Conservation (phyloP, 2,329 filamentous ascomycete species). For the Epichloe brachyelytri region DNA sequence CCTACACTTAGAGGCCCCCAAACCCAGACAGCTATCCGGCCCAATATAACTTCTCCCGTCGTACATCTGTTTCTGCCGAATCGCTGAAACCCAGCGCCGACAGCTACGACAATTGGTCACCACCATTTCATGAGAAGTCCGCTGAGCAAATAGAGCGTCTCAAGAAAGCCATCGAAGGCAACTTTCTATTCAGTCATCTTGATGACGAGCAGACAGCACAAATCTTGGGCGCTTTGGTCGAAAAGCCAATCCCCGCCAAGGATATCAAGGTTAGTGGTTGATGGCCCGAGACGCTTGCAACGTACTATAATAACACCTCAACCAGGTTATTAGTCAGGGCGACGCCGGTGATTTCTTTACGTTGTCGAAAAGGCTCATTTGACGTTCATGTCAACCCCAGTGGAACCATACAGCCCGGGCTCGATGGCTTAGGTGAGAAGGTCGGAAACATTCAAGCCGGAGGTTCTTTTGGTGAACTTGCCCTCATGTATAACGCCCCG, state of each 20-base stretch:
- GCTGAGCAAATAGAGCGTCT: conserved; percentile 69
- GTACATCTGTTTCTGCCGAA: conserved; percentile 93
- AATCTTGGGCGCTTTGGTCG: conserved; percentile 79
- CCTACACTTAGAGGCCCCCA: conserved; percentile 35
- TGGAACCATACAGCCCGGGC: conserved; percentile 66
- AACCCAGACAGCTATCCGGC: conserved; percentile 64
- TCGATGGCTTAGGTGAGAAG: conserved; percentile 69
- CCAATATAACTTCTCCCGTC: conserved; percentile 86
- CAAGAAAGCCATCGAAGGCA: conserved; percentile 68
- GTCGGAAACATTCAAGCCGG: conserved; percentile 75
- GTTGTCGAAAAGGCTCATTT: conserved; percentile 82
- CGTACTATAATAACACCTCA: conserved; percentile 11
- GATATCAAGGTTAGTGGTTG: conserved; percentile 50
- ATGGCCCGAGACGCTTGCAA: not conserved
- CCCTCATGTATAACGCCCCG: conserved; percentile 96
- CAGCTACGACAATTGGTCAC: conserved; percentile 77
- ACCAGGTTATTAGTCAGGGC: conserved; percentile 83
- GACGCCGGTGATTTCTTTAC: conserved; percentile 94
- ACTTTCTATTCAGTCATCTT: conserved; percentile 88
- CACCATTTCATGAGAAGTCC: conserved; percentile 74
- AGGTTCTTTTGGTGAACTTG: conserved; percentile 90
- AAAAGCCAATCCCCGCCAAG: conserved; percentile 91
- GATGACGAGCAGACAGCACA: conserved; percentile 86
- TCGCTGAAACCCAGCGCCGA: conserved; percentile 82
- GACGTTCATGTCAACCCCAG: conserved; percentile 78